These are phyloP conservation scores for Leptographium flavum DNA, from an alignment of 2,329 filamentous ascomycete species.

Conservation along the genomic window DNA sequence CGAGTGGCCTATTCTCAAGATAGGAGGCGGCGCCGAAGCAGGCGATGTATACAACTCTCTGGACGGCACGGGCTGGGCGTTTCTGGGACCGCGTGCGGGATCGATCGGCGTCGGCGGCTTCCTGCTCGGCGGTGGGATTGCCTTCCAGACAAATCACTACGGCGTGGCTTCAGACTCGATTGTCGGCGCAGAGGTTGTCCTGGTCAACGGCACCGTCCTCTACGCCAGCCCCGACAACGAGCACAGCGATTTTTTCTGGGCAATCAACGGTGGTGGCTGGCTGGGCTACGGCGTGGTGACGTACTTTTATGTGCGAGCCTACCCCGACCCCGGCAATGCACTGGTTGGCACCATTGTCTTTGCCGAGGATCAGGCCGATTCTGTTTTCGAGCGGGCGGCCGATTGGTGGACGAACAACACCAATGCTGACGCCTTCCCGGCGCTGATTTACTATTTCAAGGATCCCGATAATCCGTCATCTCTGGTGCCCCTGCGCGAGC, in stretches of 20 bases:
- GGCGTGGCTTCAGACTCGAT: conserved; percentile 3
- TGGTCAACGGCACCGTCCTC: conserved; percentile 2
- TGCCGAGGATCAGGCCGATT: background rate
- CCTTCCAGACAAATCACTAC: conserved; percentile 4
- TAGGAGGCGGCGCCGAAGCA: conserved; percentile 17
- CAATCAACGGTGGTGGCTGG: conserved; percentile 18
- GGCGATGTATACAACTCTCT: conserved; percentile 12
- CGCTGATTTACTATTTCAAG: conserved; percentile 2
- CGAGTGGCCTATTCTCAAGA: conserved; percentile 13
- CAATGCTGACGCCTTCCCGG: background rate
- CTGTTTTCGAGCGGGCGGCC: background rate
- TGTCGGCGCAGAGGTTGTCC: conserved; percentile 4
- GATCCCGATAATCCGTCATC: background rate
- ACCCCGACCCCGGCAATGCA: conserved; percentile 20
- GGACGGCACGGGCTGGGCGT: conserved; percentile 9
- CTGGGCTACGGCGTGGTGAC: conserved; percentile 48
- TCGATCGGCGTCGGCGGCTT: conserved; percentile 16
- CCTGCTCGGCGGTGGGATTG: conserved; percentile 11
- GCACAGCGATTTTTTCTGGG: conserved; percentile 10
- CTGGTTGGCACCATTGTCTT: conserved; percentile 1
- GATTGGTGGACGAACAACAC: conserved; percentile 2
- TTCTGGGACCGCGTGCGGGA: conserved; percentile 13
- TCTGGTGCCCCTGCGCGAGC: background rate
- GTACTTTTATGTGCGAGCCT: conserved; percentile 39
- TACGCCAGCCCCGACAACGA: conserved; percentile 4